Percentiles rank a stretch among this genome's conserved stretches.
phyloP scores from a whole-genome alignment of 2,329 filamentous ascomycete genomes.

The Exophiala sp. region DNA sequence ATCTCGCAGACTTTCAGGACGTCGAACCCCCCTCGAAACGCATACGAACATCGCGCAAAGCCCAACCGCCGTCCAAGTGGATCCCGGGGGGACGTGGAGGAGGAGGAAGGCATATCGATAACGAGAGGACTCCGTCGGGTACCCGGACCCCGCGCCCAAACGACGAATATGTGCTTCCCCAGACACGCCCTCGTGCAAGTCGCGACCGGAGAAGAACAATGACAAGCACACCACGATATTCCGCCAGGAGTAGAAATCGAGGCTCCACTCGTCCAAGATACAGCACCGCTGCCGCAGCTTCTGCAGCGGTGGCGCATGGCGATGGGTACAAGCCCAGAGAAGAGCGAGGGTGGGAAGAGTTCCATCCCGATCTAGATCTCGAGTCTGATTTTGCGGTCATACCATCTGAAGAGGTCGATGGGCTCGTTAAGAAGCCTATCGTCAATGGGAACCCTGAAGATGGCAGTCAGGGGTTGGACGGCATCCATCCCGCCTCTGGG shows the following conservation, averaged over 20 bases:
- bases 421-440: slow-evolving; percentile 47
- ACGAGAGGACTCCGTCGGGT: slow-evolving; percentile 41
- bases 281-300: slow-evolving; percentile 77
- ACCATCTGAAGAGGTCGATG: slow-evolving; percentile 78
- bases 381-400: slow-evolving; percentile 73
- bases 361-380: slow-evolving; percentile 90
- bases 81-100: slow-evolving; percentile 81
- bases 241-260: slow-evolving; percentile 25
- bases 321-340: slow-evolving; percentile 97
- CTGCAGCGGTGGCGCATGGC: slow-evolving; percentile 78
- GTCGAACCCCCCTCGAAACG: slow-evolving; percentile 63
- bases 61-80: slow-evolving; percentile 20
- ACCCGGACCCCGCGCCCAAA: slow-evolving; percentile 47
- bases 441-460: slow-evolving; percentile 26
- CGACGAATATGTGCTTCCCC: slow-evolving; percentile 42
- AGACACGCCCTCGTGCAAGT: slow-evolving; percentile 45
- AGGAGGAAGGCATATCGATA: slow-evolving; percentile 75
- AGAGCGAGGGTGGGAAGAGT: slow-evolving; percentile 95
- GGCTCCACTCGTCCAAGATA: slow-evolving; percentile 56
- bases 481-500: slow-evolving; percentile 88
- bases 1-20: slow-evolving; percentile 26
- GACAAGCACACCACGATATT: slow-evolving; percentile 20
- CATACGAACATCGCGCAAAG: slow-evolving; percentile 54
- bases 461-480: slow-evolving; percentile 6
- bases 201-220: slow-evolving; percentile 19